Evolutionary conservation across 306 rosid species (phyloP), one percentile per base, ranked within the genome.

Genomic region (Quercus suber): DNA sequence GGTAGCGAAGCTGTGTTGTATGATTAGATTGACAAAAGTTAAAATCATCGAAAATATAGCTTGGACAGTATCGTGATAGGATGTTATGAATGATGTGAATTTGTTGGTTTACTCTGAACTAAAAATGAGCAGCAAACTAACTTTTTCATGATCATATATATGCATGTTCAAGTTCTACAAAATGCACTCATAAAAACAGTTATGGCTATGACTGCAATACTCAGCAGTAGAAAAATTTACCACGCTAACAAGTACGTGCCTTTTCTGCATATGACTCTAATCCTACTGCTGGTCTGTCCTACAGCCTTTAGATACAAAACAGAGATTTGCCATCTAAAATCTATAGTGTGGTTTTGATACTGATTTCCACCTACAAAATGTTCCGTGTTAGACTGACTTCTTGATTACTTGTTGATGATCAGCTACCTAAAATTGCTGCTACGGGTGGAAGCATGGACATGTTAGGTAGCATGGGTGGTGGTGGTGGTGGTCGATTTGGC

Each of bases 401-500:
- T 76, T 75, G 70, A 72, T 78, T 77, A n/a, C 78, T 81, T 70
- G 67, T 81, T 70, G 67, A 82, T 86, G 76, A 82, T 81, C 92
- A 96, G 99, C 91, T 96, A 41, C 94, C 98, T 4, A 83, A 56
- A 53, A 89, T 95, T 75, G 78, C 93, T 55, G 90, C 81, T 76
- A 97, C 89, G 53, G 78, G 88, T 58, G 84, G 80, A 76, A 84
- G 86, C 31, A 64, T 81, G 56, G 88, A 82, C 72, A 80, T 86
- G 83, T 76, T 84, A 64, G 72, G 87, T 31, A 87, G 80, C 84
- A 82, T 76, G 83, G 89, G 96, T 41, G 80, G 91, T 25, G 87
- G 87, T 52, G 78, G 91, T 31, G 87, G 87, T 52, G 78, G 96
- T 6, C 86, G 81, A 69, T 90, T 41, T 79, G 87, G 87, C 76